Evolutionary conservation across 352 stramenopile genomes (phyloP).

Genomic region (Pythium rishiriense): DNA sequence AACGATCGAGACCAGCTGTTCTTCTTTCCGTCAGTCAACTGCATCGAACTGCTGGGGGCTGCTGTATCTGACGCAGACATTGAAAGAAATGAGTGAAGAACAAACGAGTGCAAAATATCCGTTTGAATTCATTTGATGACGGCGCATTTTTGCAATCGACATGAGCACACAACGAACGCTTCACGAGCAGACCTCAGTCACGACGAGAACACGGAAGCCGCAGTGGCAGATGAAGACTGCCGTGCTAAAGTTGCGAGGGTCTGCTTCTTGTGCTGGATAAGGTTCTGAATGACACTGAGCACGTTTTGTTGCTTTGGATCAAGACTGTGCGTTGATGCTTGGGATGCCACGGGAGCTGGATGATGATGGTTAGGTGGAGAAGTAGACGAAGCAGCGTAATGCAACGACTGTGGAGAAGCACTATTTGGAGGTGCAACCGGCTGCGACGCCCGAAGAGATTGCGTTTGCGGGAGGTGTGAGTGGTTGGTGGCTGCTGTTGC

Average conservation of each 20-base stretch:
- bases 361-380: slow-evolving; percentile 9
- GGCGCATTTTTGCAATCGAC: neutral
- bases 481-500: neutral
- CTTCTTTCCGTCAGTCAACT: slow-evolving; percentile 80
- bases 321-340: slow-evolving; percentile 20
- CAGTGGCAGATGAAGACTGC: slow-evolving; percentile 27
- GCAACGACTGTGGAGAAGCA: neutral
- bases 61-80: slow-evolving; percentile 56
- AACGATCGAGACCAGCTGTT: slow-evolving; percentile 49
- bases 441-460: neutral
- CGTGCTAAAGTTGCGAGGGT: slow-evolving; percentile 52
- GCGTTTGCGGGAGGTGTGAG: neutral
- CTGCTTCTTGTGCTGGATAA: slow-evolving; percentile 80
- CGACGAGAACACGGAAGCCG: slow-evolving; percentile 28
- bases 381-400: neutral
- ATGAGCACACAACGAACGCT: neutral
- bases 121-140: neutral
- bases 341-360: neutral
- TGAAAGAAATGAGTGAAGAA: slow-evolving; percentile 18
- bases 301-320: slow-evolving; percentile 69
- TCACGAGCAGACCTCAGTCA: slow-evolving; percentile 4
- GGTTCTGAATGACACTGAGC: slow-evolving; percentile 71
- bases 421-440: neutral
- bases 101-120: neutral
- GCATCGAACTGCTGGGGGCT: slow-evolving; percentile 70